phyloP scores from a whole-genome alignment of 2,329 filamentous ascomycete genomes.

The Elsinoe perseae region DNA sequence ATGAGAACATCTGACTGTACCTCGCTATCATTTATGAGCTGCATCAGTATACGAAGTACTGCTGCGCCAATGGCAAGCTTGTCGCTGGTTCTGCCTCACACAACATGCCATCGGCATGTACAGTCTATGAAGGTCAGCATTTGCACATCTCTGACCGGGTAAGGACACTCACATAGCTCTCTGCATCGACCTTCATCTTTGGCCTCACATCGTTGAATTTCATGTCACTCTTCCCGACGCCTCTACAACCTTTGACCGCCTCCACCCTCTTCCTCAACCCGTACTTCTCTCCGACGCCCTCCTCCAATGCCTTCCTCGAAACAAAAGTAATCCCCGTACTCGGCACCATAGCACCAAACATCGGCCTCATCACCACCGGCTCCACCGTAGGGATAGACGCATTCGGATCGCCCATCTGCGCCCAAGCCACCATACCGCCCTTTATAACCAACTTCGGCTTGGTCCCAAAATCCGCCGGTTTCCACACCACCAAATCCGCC shows the following conservation, averaged over 20 bases:
- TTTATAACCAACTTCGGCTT: conserved; percentile 80
- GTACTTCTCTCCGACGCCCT: conserved; percentile 62
- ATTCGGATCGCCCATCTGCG: conserved; percentile 62
- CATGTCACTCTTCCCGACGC: conserved; percentile 77
- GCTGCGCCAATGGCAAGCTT: conserved; percentile 66
- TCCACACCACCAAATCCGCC: conserved; percentile 84
- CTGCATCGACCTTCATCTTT: conserved; percentile 83
- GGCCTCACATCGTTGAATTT: conserved; percentile 79
- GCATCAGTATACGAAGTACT: conserved; percentile 66
- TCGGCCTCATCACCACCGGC: conserved; percentile 72
- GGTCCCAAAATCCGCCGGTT: conserved; percentile 73
- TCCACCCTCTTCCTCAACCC: conserved; percentile 71
- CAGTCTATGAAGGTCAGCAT: conserved; percentile 39
- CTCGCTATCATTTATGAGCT: too few relatives aligned
- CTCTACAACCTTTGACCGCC: conserved; percentile 67
- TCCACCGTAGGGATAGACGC: conserved; percentile 75
- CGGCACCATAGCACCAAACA: conserved; percentile 73
- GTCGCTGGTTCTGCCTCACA: conserved; percentile 66
- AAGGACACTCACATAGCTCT: conserved; percentile 59
- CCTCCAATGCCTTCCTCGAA: conserved; percentile 60
- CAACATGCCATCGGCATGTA: conserved; percentile 72
- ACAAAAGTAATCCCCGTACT: conserved; percentile 74
- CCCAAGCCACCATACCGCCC: conserved; percentile 74
- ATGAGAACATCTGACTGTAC: too few relatives aligned
- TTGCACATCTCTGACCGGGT: neutral